These are phyloP conservation scores for Plasmodium coatneyi DNA, from an alignment of 169 alveolate genomes.

Conservation along the genomic window DNA sequence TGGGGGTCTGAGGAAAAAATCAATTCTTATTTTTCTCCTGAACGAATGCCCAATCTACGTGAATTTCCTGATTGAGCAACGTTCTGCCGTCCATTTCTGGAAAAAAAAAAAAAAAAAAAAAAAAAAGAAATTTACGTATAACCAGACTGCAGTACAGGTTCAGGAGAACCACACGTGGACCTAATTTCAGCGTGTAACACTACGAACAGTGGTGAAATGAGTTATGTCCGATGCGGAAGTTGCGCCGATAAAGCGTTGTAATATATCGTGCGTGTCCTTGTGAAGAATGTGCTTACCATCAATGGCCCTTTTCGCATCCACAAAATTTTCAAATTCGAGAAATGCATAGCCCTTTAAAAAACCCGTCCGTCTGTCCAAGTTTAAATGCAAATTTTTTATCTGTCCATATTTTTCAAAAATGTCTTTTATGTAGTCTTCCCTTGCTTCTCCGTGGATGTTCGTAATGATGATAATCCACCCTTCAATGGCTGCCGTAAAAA, in stretches of 20 bases:
- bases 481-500: conserved; percentile 87
- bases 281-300: conserved; percentile 75
- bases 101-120: conserved; percentile 31
- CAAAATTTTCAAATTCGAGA: conserved; percentile 87
- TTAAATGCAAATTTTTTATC: conserved; percentile 91
- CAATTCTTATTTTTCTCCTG: conserved; percentile 68
- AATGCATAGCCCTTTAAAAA: conserved; percentile 93
- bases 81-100: conserved; percentile 75
- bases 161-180: neutral
- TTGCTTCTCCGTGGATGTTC: conserved; percentile 92
- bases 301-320: conserved; percentile 89
- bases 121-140: neutral
- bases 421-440: conserved; percentile 94
- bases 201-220: neutral
- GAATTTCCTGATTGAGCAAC: conserved; percentile 67
- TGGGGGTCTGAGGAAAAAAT: neutral
- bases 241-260: neutral
- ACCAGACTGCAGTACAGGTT: neutral
- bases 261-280: neutral
- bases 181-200: neutral
- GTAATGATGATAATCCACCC: conserved; percentile 93
- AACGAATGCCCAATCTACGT: conserved; percentile 77
- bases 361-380: conserved; percentile 95
- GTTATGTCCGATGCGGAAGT: neutral
- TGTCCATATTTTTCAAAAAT: conserved; percentile 91